Evolutionary conservation across 306 rosid species (phyloP), one percentile per base, ranked within the genome.

Genomic region (Rosa chinensis): DNA sequence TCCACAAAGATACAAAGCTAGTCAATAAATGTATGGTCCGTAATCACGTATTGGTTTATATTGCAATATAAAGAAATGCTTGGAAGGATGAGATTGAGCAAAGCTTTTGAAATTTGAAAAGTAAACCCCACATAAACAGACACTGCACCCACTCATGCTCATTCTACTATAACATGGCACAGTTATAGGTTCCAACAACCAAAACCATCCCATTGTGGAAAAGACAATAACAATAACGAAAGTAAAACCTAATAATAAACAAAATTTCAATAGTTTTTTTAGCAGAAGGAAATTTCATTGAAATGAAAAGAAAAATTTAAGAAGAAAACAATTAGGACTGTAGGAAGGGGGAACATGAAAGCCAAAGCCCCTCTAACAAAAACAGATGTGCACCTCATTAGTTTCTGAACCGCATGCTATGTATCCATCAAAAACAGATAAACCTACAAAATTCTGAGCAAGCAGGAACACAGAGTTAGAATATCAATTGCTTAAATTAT

Each of bases 391-490:
- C 80, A 91, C 97, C 97, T 92, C 97, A 50, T 92, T 92, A 43
- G 94, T 89, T 85, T 92, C 97, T 70, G 92, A 92, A 49, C 97
- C 97, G 52, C 92, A 89, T 42, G 88, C 92, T 78, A 92, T 85
- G 79, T 87, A 88, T 72, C 88, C 97, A 77, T 88, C 92, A 74
- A 64, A 82, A 80, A 81, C 90, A 42, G 97, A 89, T 77, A 92
- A 84, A 37, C 97, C 97, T 37, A 92, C 94, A 20, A 92, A 92
- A 80, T 92, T 88, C 97, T 89, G 89, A 52, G 39, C 72, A 83
- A 72, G 52, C 66, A 74, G 62, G 72, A 69, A 76, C 20, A 72
- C 71, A 73, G 67, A 62, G 66, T 88, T 70, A 88, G 84, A 82
- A 80, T 63, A 23, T 28, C 1, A 74, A 56, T 58, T 20, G 12